Percentiles rank a stretch among this genome's conserved stretches.
Evolutionary conservation across 768 basidiomycete genomes (phyloP).

Genomic region (Panus rudis): DNA sequence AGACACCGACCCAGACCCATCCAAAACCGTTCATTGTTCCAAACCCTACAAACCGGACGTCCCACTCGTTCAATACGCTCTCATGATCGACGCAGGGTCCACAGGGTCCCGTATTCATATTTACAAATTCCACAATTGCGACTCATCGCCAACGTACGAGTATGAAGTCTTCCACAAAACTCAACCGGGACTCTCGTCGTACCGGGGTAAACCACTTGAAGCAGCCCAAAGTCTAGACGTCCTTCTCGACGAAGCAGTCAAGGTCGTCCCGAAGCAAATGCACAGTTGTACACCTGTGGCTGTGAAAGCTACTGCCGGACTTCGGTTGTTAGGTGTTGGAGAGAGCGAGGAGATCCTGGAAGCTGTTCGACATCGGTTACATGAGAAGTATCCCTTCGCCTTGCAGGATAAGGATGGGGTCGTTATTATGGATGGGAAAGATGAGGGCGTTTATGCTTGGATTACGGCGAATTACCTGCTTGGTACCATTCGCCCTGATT

Average conservation of each 20-base stretch:
- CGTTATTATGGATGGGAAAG: constrained; percentile 89
- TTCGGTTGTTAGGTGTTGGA: constrained; percentile 59
- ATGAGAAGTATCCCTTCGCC: constrained; percentile 59
- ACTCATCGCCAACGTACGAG: constrained; percentile 68
- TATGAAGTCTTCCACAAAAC: constrained; percentile 88
- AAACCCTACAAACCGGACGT: constrained; percentile 39
- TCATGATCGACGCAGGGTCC: constrained; percentile 98
- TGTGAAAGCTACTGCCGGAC: constrained; percentile 89
- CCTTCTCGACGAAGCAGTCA: constrained; percentile 73
- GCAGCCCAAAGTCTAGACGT: constrained; percentile 78
- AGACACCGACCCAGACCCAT: constrained; percentile 68
- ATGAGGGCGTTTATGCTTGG: constrained; percentile 99
- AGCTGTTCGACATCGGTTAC: constrained; percentile 60
- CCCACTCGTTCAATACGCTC: constrained; percentile 80
- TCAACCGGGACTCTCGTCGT: constrained; percentile 73
- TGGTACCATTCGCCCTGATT: constrained; percentile 55
- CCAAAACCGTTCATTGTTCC: constrained; percentile 67
- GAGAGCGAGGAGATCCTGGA: constrained; percentile 67
- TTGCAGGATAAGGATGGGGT: constrained; percentile 59
- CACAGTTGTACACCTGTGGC: constrained; percentile 76
- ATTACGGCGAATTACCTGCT: constrained; percentile 95
- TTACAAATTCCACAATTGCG: constrained; percentile 96
- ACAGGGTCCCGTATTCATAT: constrained; percentile 96
- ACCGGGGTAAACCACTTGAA: constrained; percentile 45
- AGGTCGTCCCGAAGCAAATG: constrained; percentile 64